Percentiles rank a stretch among this genome's conserved stretches.
These are phyloP conservation scores for Lablab purpureus DNA, from an alignment of 306 rosid genomes.

Conservation along the genomic window DNA sequence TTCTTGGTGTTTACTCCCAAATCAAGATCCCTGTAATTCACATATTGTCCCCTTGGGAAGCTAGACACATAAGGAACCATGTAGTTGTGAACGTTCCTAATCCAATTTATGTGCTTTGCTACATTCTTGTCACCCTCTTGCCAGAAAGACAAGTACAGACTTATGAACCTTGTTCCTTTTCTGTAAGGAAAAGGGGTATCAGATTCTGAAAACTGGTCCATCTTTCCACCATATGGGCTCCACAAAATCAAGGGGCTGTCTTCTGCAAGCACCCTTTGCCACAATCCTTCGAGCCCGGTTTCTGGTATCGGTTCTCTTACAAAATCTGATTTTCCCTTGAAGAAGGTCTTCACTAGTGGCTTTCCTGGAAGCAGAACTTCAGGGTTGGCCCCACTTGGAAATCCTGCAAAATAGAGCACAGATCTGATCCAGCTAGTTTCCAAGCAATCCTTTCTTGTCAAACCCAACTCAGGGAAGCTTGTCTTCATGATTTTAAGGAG, in stretches of 20 bases:
- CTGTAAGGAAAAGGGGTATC: slow-evolving; percentile 69
- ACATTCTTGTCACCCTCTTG: slow-evolving; percentile 32
- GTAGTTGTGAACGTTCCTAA: slow-evolving; percentile 52
- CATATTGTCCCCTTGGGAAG: slow-evolving; percentile 54
- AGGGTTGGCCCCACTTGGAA: slow-evolving; percentile 40
- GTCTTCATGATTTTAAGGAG: slow-evolving; percentile 45
- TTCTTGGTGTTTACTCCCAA: slow-evolving; percentile 51
- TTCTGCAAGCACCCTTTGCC: slow-evolving; percentile 58
- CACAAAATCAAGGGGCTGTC: slow-evolving; percentile 52
- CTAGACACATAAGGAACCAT: slow-evolving; percentile 54
- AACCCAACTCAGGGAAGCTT: slow-evolving; percentile 73
- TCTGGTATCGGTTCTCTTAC: slow-evolving; percentile 59
- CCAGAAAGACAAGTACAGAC: slow-evolving; percentile 50
- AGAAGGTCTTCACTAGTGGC: slow-evolving; percentile 46
- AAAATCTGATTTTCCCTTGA: slow-evolving; percentile 75
- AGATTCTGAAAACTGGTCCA: slow-evolving; percentile 59
- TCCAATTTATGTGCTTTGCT: slow-evolving; percentile 54
- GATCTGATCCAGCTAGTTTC: slow-evolving; percentile 80
- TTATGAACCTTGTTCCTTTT: slow-evolving; percentile 62
- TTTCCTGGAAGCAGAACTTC: slow-evolving; percentile 54
- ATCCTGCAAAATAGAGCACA: slow-evolving; percentile 53
- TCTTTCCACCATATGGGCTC: slow-evolving; percentile 70
- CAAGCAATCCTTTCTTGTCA: slow-evolving; percentile 48
- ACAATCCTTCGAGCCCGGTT: slow-evolving; percentile 51
- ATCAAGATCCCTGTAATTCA: slow-evolving; percentile 61